phyloP scores from a whole-genome alignment of 164 flowering plant species.

The Sextonia rubra region DNA sequence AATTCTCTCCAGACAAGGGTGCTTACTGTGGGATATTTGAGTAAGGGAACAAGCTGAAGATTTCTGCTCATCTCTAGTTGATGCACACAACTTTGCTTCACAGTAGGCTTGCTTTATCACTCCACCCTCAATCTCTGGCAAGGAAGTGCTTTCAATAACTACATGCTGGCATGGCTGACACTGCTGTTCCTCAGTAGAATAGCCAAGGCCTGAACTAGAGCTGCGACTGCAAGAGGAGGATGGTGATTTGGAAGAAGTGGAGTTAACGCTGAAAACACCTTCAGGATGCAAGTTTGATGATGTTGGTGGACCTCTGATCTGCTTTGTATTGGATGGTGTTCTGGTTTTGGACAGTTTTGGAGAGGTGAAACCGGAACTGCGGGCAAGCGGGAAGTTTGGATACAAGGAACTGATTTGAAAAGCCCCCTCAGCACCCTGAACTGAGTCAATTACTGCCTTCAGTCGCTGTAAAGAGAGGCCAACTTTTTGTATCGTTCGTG shows the following conservation, averaged over 20 bases:
- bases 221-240: slow-evolving; percentile 64
- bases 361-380: slow-evolving; percentile 28
- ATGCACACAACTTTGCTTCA: slow-evolving; percentile 38
- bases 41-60: slow-evolving; percentile 47
- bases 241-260: slow-evolving; percentile 39
- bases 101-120: slow-evolving; percentile 44
- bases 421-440: slow-evolving; percentile 63
- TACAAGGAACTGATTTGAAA: slow-evolving; percentile 61
- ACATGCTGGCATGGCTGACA: slow-evolving; percentile 9
- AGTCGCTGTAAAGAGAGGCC: slow-evolving; percentile 75
- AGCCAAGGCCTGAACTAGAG: slow-evolving; percentile 53
- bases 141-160: slow-evolving; percentile 24
- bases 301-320: slow-evolving; percentile 13
- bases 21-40: slow-evolving; percentile 35
- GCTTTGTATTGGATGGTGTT: slow-evolving; percentile 28
- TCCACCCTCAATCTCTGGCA: slow-evolving; percentile 27
- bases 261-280: slow-evolving; percentile 21
- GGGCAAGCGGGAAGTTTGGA: slow-evolving; percentile 51
- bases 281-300: slow-evolving; percentile 26
- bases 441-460: slow-evolving; percentile 76
- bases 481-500: slow-evolving; percentile 85
- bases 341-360: slow-evolving; percentile 38
- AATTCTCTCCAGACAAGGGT: slow-evolving; percentile 19
- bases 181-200: slow-evolving; percentile 37
- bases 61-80: slow-evolving; percentile 31